Conservation (phyloP, 2,329 filamentous ascomycete genomes). For the Orbilia blumenaviensis region DNA sequence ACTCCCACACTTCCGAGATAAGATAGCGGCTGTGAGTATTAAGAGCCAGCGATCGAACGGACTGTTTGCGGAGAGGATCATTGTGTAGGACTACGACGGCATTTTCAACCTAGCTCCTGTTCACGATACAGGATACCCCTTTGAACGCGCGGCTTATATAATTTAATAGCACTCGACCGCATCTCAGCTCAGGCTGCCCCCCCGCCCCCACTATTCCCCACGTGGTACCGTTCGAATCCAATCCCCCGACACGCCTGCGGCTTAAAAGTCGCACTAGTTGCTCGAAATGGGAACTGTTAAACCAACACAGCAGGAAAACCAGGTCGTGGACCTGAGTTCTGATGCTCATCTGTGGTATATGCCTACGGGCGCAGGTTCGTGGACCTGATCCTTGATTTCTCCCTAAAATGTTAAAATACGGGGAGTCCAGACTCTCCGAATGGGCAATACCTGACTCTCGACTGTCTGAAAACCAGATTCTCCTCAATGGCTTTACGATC, state of each 20-base stretch:
- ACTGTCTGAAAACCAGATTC: not conserved
- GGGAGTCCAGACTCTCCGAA: not conserved
- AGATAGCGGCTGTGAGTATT: slow-evolving; percentile 6
- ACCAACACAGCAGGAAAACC: slow-evolving; percentile 23
- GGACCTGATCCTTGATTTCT: not conserved
- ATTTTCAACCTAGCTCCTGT: not conserved
- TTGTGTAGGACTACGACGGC: not conserved
- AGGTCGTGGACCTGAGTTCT: not conserved
- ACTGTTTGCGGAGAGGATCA: not conserved
- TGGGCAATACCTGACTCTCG: not conserved
- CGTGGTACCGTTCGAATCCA: not conserved
- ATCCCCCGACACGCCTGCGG: slow-evolving; percentile 14
- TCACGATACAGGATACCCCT: not conserved
- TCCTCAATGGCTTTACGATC: slow-evolving; percentile 15
- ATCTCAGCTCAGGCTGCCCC: not conserved
- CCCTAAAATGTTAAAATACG: not conserved
- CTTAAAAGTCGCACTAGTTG: slow-evolving; percentile 14
- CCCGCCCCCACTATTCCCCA: slow-evolving; percentile 10
- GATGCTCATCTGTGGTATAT: slow-evolving; percentile 16
- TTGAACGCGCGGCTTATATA: slow-evolving; percentile 5
- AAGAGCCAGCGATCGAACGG: not conserved
- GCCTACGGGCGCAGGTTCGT: slow-evolving; percentile 9
- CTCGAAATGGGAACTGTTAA: slow-evolving; percentile 20
- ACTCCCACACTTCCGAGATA: slow-evolving; percentile 19
- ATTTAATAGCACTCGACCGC: not conserved